These are phyloP conservation scores for Plasmodium ovale DNA, from an alignment of 169 alveolate genomes.

Conservation along the genomic window DNA sequence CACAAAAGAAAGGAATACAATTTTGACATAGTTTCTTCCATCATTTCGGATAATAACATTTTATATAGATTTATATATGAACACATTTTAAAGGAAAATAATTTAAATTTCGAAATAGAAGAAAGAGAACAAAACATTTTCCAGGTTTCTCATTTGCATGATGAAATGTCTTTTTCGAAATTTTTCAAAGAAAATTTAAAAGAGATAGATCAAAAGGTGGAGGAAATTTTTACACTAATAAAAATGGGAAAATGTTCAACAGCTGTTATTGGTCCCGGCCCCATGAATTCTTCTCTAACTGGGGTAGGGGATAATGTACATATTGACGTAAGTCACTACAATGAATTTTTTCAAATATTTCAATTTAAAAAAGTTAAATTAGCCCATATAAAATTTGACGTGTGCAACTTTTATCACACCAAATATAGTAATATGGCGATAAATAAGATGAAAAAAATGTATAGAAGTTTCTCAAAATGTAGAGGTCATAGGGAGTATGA, in stretches of 20 bases:
- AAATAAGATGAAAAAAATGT: conserved; percentile 44
- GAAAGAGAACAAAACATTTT: neutral
- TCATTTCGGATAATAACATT: conserved; percentile 35
- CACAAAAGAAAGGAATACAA: neutral
- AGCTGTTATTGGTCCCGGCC: neutral
- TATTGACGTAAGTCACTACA: conserved; percentile 4
- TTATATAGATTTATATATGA: conserved; percentile 29
- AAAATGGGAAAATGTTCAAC: neutral
- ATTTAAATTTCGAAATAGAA: conserved; percentile 3
- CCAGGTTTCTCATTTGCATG: conserved; percentile 2
- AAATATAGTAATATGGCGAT: conserved; percentile 24
- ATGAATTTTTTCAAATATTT: conserved; percentile 38
- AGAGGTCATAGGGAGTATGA: conserved; percentile 27
- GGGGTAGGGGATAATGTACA: too few species aligned
- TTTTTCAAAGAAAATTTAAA: conserved; percentile 10
- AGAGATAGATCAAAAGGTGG: neutral
- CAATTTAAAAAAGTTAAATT: conserved; percentile 26
- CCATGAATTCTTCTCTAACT: too few species aligned
- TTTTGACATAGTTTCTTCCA: neutral
- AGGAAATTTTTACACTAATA: conserved; percentile 10
- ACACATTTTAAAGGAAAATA: conserved; percentile 16
- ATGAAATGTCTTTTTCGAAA: conserved; percentile 38
- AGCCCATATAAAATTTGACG: conserved; percentile 8
- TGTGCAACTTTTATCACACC: conserved; percentile 7
- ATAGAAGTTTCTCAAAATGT: conserved; percentile 24